Base-by-base conservation (phyloP, 495 filamentous ascomycete genomes). In the Penicillium silybi region DNA sequence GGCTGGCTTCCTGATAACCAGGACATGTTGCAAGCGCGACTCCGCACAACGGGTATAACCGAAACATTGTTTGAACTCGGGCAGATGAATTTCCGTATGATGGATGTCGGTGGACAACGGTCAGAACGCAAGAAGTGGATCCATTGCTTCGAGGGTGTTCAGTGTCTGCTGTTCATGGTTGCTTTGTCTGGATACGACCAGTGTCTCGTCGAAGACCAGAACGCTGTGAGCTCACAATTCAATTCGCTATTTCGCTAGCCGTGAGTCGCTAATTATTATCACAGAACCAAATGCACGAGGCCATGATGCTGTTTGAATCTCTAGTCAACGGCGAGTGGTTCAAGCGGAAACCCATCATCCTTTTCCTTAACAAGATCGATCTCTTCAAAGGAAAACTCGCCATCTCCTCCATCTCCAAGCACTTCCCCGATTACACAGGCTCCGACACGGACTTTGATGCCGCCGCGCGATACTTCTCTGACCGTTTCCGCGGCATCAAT, bases 61-160 rank as follows among this genome's bases (percentile, higher is more conserved):
- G 93, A 98, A 69, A 97, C 93, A 1, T 77, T 95, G 52, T 98
- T 98, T 71, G 92, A 96, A 67, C 79, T 97, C 19, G 92, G 92
- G 23, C 84, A 92, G 56, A 83, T 97, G 67, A 97, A 92, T 57
- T 98, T 97, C 69, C 85, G 91, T 45, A 98, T 98, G 93, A 97
- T 97, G 75, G 93, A 98, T 63, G 93, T 98, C 52, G 93, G 93
- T 60, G 93, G 93, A 46, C 93, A 98, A 69, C 78, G 93, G 58
- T 97, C 95, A 19, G 93, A 98, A 61, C 86, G 93, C 46, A 98
- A 98, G 81, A 98, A 98, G 72, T 98, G 93, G 93, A 97, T 98
- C 57, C 93, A 98, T 65, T 97, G 93, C 72, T 98, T 98, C 67
- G 93, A 98, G 64, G 95, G 95, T 61, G 93, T 98, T 54, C 92